These are phyloP conservation scores for Omphalotus guepiniiformis DNA, from an alignment of 768 basidiomycete species.

Conservation along the genomic window DNA sequence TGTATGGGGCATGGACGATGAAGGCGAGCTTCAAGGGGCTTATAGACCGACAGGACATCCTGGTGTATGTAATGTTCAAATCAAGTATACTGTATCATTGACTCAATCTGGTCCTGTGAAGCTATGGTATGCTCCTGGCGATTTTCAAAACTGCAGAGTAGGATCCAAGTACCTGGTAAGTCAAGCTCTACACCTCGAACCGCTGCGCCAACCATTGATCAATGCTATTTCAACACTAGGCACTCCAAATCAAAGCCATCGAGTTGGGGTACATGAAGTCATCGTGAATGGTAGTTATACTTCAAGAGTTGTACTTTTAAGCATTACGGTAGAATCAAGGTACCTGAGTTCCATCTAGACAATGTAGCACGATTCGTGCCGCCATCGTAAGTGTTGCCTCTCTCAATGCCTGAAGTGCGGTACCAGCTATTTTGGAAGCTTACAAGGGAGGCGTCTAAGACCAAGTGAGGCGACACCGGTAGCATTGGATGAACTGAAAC, in stretches of 20 bases:
- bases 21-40: constrained; percentile 24
- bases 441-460: too few species aligned
- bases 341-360: too few species aligned
- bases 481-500: too few species aligned
- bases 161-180: constrained; percentile 25
- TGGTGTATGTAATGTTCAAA: constrained; percentile 15
- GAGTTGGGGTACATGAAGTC: constrained; percentile 17
- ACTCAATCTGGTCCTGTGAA: background rate
- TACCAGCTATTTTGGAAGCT: too few species aligned
- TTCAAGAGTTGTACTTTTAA: too few species aligned
- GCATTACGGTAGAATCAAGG: too few species aligned
- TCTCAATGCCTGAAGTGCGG: too few species aligned
- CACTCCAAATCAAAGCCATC: constrained; percentile 23
- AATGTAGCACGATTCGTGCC: too few species aligned
- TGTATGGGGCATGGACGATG: constrained; percentile 26
- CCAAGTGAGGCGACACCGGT: too few species aligned
- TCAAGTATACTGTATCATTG: background rate
- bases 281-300: too few species aligned
- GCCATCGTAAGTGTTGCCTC: too few species aligned
- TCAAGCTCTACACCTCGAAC: background rate
- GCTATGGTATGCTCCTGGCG: constrained; percentile 27
- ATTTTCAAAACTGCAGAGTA: constrained; percentile 21
- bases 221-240: constrained; percentile 12
- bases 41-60: constrained; percentile 29
- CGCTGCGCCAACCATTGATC: background rate